Evolutionary conservation across 306 rosid genomes (phyloP).

Genomic region (Vigna reflexopilosa): DNA sequence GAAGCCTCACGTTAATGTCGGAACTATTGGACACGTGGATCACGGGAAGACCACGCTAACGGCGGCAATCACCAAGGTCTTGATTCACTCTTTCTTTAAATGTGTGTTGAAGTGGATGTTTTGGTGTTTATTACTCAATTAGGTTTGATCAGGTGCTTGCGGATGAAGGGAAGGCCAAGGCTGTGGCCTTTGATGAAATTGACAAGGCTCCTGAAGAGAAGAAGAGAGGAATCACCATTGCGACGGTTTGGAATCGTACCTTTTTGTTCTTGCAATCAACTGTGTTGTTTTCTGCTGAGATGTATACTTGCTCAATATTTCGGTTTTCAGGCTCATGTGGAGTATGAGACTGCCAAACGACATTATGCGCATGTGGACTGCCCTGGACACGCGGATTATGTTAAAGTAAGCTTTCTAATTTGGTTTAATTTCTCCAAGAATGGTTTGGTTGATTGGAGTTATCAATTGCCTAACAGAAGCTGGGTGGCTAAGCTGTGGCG

Average conservation of each 20-base stretch:
- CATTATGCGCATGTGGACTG: slow-evolving; percentile 96
- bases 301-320: slow-evolving; percentile 13
- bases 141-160: slow-evolving; percentile 66
- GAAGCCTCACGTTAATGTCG: slow-evolving; percentile 55
- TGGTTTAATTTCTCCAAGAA: slow-evolving; percentile 15
- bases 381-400: slow-evolving; percentile 97
- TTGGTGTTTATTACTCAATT: slow-evolving; percentile 19
- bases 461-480: background rate
- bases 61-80: slow-evolving; percentile 52
- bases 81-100: background rate
- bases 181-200: slow-evolving; percentile 87
- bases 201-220: slow-evolving; percentile 99
- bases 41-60: slow-evolving; percentile 55
- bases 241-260: slow-evolving; percentile 67
- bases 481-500: slow-evolving; percentile 3
- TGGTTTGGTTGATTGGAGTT: background rate
- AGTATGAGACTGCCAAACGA: slow-evolving; percentile 82
- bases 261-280: background rate
- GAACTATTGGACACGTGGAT: slow-evolving; percentile 56
- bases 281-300: background rate
- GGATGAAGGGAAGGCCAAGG: slow-evolving; percentile 96
- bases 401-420: slow-evolving; percentile 64
- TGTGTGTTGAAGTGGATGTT: background rate
- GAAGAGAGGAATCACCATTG: slow-evolving; percentile 94
- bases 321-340: slow-evolving; percentile 84